Conservation (phyloP, 2,329 filamentous ascomycete species). For the Dothidotthia symphoricarpi region DNA sequence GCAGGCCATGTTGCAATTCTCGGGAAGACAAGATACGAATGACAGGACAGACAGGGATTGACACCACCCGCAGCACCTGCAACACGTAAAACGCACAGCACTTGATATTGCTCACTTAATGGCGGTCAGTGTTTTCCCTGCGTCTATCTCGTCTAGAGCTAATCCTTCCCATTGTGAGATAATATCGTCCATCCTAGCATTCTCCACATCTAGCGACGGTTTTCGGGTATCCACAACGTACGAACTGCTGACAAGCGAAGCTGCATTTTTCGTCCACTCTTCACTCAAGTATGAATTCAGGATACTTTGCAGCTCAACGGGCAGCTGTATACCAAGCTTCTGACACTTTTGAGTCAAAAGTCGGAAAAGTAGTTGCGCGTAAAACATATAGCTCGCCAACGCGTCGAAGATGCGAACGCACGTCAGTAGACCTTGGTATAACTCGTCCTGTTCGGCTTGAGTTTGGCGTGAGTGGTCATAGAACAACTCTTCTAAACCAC, state of each 20-base stretch:
- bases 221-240: conserved; percentile 30
- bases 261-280: conserved; percentile 33
- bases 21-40: too few species aligned
- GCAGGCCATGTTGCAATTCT: too few species aligned
- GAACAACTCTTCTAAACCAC: conserved; percentile 28
- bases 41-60: too few species aligned
- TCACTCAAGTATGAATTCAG: conserved; percentile 26
- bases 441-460: conserved; percentile 14
- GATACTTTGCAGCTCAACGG: conserved; percentile 17
- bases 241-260: conserved; percentile 27
- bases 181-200: conserved; percentile 29
- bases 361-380: conserved; percentile 30
- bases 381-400: conserved; percentile 27
- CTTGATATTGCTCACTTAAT: not conserved
- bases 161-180: conserved; percentile 29
- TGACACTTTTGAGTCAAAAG: conserved; percentile 30
- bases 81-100: too few species aligned
- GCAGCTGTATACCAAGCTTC: conserved; percentile 19
- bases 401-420: conserved; percentile 27
- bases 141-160: conserved; percentile 11
- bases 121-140: not conserved
- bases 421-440: conserved; percentile 27
- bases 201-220: conserved; percentile 13
- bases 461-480: conserved; percentile 4
- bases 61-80: too few species aligned